Base-by-base conservation (phyloP, 2,329 filamentous ascomycete genomes). In the Colletotrichum destructivum region DNA sequence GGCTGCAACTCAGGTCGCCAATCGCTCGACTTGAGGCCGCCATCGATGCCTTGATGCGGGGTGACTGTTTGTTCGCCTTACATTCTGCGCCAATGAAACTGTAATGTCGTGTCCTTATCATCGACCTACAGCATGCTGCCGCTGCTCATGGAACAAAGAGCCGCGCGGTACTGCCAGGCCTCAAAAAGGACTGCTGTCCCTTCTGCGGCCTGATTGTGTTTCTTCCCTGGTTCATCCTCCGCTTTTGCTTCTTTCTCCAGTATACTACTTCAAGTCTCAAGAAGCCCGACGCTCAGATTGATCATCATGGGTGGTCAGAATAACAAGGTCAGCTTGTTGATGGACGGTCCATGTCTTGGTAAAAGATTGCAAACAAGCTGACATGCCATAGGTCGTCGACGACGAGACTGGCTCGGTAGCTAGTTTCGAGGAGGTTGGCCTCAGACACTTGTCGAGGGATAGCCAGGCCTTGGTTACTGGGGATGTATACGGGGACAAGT, bases 341-440 rank as follows among this genome's bases (percentile, higher is more conserved):
- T 12, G 9, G 18, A 21, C 15, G 13, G 23, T 12, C 1, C 3
- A 21, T 4, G 15, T 13, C 38, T 21, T 3, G 11, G 5, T 11
- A 6, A 13, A 23, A 23, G 1, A 8, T 12, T 40, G 6, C 6
- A 6, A 63, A 21, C 16, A 31, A 23, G 35, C 56, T 72, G 21
- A 71, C 23, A 52, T 40, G 12, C 15, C 8, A 15, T 18, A 72
- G 70, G 59, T 47, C 23, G 55, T 73, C 54, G 71, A 74, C 18
- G 76, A 78, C 61, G 80, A 80, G 26, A 73, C 68, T 40, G 76
- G 69, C 64, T 82, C 80, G 7, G 76, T 68, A n/a, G 76, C 74
- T 23, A 81, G 79, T 75, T 82, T 79, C 67, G 80, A 82, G 72
- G 79, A 82, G 11, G 75, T 82, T 40, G 73, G 66, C 15, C 73